Evolutionary conservation across 768 basidiomycete genomes (phyloP), one percentile per base, ranked within the genome.

Genomic region (Mycena vulgaris): DNA sequence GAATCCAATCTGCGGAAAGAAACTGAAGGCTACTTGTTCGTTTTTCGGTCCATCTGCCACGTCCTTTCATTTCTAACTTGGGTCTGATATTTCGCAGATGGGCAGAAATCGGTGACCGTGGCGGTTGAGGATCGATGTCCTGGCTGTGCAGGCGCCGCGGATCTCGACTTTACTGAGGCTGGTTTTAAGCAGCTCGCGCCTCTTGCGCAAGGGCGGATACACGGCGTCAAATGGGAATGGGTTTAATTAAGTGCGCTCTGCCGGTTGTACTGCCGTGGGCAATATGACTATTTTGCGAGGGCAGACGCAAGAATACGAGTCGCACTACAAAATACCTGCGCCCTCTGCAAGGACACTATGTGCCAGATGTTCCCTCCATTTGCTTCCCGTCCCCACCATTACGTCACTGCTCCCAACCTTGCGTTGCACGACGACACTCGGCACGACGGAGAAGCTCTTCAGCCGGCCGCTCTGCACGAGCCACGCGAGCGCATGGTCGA

Each of bases 401-500:
- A 52, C 51, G 13, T 52, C 51, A 31, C 51, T 52, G 5, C 19
- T 19, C 17, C 51, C 51, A 19, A 52, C 9, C 51, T 52, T 52
- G 51, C 51, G 51, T 77, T 95, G 94, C 1, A 91, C 83, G 19
- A 91, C 82, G 21, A 94, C 78, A 69, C 90, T 91, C 0, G 92
- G 92, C 0, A 93, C 89, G 21, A 94, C 77, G 0, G 90, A 92
- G 73, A 86, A 94, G 48, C 87, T 84, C 60, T 83, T 86, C 49
- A 94, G 71, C 49, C 88, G 82, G 10, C 85, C 83, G 63, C 83
- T 89, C 72, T 84, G 79, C 14, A 93, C 80, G 17, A 95, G 84
- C 91, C 92, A 93, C 6, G 89, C 83, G 21, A 90, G 80, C 2
- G 92, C 93, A 71, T 93, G 92, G 75, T 95, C 94, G 60, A 94